Evolutionary conservation across 192 early-diverging fungal species (phyloP).

Genomic region (Powellomyces hirtus): DNA sequence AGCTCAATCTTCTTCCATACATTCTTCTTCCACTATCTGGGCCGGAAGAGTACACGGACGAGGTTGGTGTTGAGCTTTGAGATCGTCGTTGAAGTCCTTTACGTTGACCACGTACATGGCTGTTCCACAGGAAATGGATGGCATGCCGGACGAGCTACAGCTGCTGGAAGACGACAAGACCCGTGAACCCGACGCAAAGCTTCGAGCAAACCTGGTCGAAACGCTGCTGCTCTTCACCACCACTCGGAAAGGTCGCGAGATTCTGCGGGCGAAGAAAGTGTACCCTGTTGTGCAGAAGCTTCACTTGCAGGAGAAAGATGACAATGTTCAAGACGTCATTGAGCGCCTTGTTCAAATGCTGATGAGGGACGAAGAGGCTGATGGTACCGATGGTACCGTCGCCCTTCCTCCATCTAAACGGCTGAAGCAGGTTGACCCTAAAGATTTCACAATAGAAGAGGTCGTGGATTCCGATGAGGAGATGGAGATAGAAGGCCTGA

Average conservation of each 20-base stretch:
- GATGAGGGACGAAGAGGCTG: constrained; percentile 42
- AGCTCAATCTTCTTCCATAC: constrained; percentile 81
- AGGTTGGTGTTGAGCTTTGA: constrained; percentile 50
- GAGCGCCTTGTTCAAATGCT: constrained; percentile 83
- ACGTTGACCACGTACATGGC: neutral
- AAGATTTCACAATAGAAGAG: constrained; percentile 30
- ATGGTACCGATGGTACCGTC: neutral
- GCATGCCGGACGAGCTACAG: constrained; percentile 91
- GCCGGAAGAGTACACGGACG: constrained; percentile 86
- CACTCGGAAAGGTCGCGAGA: constrained; percentile 74
- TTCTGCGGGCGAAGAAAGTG: constrained; percentile 73
- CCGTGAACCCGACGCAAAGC: constrained; percentile 74
- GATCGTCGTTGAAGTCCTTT: too few species aligned
- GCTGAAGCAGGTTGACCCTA: neutral
- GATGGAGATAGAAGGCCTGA: constrained; percentile 28
- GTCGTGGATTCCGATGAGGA: constrained; percentile 33
- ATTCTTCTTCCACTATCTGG: constrained; percentile 89
- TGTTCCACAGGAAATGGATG: constrained; percentile 73
- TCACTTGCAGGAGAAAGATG: constrained; percentile 74
- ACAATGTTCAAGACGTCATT: constrained; percentile 66
- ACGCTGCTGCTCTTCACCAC: constrained; percentile 74
- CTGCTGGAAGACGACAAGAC: constrained; percentile 77
- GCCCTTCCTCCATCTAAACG: neutral
- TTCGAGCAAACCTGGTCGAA: constrained; percentile 77
- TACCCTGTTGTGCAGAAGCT: constrained; percentile 85